These are phyloP conservation scores for Poa pratensis DNA, from an alignment of 176 grass and related monocot genomes.

Conservation along the genomic window DNA sequence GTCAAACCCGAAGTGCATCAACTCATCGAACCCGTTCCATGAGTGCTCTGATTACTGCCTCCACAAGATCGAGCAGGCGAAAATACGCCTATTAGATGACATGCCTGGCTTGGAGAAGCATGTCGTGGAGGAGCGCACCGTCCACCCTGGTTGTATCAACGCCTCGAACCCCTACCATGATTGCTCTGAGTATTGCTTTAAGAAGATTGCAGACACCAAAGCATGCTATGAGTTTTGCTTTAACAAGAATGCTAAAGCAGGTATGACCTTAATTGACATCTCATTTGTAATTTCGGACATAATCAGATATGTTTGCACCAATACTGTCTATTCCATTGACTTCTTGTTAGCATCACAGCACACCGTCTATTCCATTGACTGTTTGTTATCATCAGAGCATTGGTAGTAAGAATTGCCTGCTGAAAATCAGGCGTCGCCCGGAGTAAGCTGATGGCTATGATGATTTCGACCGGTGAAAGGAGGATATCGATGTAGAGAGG, in stretches of 20 bases:
- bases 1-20: slow-evolving; percentile 58
- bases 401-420: too few species aligned
- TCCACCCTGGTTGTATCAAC: slow-evolving; percentile 75
- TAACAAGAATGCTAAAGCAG: not conserved
- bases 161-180: slow-evolving; percentile 68
- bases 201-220: slow-evolving; percentile 60
- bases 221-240: not conserved
- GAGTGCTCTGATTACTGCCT: slow-evolving; percentile 80
- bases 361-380: not conserved
- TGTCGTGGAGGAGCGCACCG: slow-evolving; percentile 37
- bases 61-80: slow-evolving; percentile 58
- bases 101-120: not conserved
- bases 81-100: slow-evolving; percentile 36
- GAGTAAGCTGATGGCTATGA: too few species aligned
- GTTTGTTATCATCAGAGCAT: slow-evolving; percentile 21
- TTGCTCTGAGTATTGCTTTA: slow-evolving; percentile 72
- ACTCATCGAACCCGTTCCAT: slow-evolving; percentile 71
- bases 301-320: too few species aligned
- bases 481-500: too few species aligned
- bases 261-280: not conserved
- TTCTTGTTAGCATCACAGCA: too few species aligned
- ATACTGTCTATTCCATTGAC: too few species aligned
- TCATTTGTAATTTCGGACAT: not conserved
- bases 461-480: too few species aligned
- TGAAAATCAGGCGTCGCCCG: too few species aligned